Evolutionary conservation across 1,284 basidiomycete species (phyloP), one percentile per base, ranked within the genome.

Genomic region (Malassezia psittaci): DNA sequence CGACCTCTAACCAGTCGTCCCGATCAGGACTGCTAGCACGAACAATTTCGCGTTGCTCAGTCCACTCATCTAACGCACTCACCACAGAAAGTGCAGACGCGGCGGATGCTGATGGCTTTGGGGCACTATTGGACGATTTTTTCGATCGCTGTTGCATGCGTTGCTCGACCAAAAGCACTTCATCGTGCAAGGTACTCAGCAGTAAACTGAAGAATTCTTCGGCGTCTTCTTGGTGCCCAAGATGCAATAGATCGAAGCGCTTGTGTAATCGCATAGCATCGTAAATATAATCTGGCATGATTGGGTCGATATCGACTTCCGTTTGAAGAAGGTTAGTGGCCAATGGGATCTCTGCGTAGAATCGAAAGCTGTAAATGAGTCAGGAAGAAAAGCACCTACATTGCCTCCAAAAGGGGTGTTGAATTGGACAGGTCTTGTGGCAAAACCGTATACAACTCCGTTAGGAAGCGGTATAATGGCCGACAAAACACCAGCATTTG

Each of bases 121-220:
- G 32, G 5, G 42, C 36, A 21, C 42, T 21, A 5, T 32, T 29
- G 9, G 16, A 34, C 29, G 13, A 33, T 9, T 24, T 10, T 15
- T 38, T n/a, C 42, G 16, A 18, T 12, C 50, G 50, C 37, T 37
- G 34, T 12, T 19, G 15, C 13, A 19, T 34, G 24, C 55, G 55
- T 33, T 41, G 39, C 3, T 48, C 12, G 21, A 52, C 51, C 9
- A 52, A 79, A 4, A 89, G 77, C 13, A 96, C 76, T 77, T 98
- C 93, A 70, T 98, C 93, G 75, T 96, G 90, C 3, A 98, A 79
- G 0, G 90, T 89, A 74, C 96, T 90, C 42, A 96, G 79, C 78
- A 90, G 91, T 78, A 96, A 94, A 9, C 93, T 91, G n/a, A 96
- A 80, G 77, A 96, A 98, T 77, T 98, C 93, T 76, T 98, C 91